Base-by-base conservation (phyloP, 805 yeast species). In the Yamadazyma tumulicola region DNA sequence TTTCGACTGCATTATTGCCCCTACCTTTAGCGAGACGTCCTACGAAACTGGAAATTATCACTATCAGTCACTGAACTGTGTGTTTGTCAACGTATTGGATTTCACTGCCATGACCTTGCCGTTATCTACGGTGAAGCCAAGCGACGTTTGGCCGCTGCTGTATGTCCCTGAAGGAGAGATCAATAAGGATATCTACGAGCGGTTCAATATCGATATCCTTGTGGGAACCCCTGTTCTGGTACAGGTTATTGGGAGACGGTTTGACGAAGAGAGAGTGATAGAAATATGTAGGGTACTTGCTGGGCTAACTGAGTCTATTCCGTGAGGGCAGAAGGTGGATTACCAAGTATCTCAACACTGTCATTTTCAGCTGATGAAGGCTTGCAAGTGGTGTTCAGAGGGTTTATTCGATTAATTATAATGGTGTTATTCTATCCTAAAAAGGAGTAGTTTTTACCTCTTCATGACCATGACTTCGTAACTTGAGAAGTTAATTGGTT, bases 171-270 rank as follows among this genome's bases (percentile, higher is more conserved):
- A 6, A 4, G 22, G 22, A 4, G 20, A 15, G 10, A 18, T 31
- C 22, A 24, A 23, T 22, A 11, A 31, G 14, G 29, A 31, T 4
- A 6, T 31, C 9, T 31, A 10, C 15, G 16, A 12, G 4, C n/a
- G 27, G 15, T 24, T 23, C 25, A 26, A 32, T 17, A 27, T 17
- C 13, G 26, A 29, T 6, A 15, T 11, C 15, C 18, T 26, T 6
- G n/a, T 7, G 7, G 81, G 79, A 4, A 75, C 80, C 35, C 79
- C 86, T 0, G 79, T 77, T n/a, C 75, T 79, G 13, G 58, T 81
- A n/a, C 87, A 81, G 54, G 58, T 82, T 21, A 75, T 80, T 4
- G 77, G 82, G n/a, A 65, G 67, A 38, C 67, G 75, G 34, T 61
- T 69, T 13, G 73, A 77, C 45, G 88, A 81, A 45, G 88, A 81